Evolutionary conservation across 139 green algal genomes (phyloP).

Genomic region (Coccomyxa sp.): DNA sequence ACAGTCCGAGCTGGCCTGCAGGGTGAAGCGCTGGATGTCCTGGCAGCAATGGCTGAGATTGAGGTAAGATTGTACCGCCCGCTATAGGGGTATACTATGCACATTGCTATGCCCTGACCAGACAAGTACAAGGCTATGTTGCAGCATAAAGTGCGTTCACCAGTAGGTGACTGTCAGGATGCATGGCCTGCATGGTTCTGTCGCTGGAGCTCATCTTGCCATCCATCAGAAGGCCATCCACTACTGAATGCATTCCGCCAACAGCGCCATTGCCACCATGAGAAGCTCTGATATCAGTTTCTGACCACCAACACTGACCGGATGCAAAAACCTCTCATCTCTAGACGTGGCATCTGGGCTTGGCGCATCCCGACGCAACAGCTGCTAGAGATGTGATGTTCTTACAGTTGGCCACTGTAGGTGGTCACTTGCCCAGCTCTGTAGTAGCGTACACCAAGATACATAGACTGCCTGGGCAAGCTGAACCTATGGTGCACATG

Average conservation of each 20-base stretch:
- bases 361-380: too few relatives aligned
- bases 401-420: too few relatives aligned
- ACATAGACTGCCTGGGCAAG: not conserved
- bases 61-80: not conserved
- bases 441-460: not conserved
- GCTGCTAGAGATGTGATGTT: too few relatives aligned
- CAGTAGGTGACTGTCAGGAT: not conserved
- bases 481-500: not conserved
- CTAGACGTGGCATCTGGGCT: too few relatives aligned
- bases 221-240: too few relatives aligned
- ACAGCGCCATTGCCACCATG: too few relatives aligned
- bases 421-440: too few relatives aligned
- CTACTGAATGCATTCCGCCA: too few relatives aligned
- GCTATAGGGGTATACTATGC: not conserved
- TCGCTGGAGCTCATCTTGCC: not conserved
- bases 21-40: slow-evolving; percentile 12
- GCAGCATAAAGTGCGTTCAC: not conserved
- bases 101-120: not conserved
- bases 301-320: too few relatives aligned
- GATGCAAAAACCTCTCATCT: too few relatives aligned
- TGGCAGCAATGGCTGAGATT: not conserved
- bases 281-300: too few relatives aligned
- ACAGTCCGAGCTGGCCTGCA: slow-evolving; percentile 3
- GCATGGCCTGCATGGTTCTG: not conserved
- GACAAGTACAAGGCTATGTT: not conserved